phyloP scores from a whole-genome alignment of 306 rosid genomes.

The Chamaecrista fasciculata region DNA sequence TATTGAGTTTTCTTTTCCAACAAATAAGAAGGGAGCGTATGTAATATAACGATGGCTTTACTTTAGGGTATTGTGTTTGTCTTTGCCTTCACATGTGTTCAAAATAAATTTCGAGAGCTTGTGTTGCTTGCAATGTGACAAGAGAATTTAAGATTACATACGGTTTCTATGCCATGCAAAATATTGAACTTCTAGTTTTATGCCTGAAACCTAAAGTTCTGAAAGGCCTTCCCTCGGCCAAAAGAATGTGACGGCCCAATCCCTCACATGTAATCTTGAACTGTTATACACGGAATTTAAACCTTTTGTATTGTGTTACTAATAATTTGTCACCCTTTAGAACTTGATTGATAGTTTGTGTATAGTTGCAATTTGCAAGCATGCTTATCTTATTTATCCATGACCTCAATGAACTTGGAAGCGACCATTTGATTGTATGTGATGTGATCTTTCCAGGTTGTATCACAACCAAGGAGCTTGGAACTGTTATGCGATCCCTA shows the following conservation, averaged over 20 bases:
- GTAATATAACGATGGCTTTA: background rate
- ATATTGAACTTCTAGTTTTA: background rate
- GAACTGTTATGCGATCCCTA: constrained; percentile 74
- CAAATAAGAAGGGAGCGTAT: background rate
- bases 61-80: background rate
- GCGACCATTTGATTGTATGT: background rate
- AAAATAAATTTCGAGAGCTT: background rate
- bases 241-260: background rate
- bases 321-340: too few relatives aligned
- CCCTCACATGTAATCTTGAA: too few relatives aligned
- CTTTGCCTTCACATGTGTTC: background rate
- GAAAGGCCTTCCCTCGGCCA: background rate
- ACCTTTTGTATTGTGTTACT: too few relatives aligned
- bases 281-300: too few relatives aligned
- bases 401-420: background rate
- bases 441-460: constrained; percentile 51
- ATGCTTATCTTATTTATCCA: background rate
- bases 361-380: too few relatives aligned
- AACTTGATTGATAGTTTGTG: too few relatives aligned
- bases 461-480: constrained; percentile 88
- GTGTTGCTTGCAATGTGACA: background rate
- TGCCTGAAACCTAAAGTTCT: background rate
- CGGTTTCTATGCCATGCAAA: background rate
- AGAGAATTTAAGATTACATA: background rate
- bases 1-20: background rate